Conservation (phyloP, 1,139 yeast species). For the Pichiaceae sp. region DNA sequence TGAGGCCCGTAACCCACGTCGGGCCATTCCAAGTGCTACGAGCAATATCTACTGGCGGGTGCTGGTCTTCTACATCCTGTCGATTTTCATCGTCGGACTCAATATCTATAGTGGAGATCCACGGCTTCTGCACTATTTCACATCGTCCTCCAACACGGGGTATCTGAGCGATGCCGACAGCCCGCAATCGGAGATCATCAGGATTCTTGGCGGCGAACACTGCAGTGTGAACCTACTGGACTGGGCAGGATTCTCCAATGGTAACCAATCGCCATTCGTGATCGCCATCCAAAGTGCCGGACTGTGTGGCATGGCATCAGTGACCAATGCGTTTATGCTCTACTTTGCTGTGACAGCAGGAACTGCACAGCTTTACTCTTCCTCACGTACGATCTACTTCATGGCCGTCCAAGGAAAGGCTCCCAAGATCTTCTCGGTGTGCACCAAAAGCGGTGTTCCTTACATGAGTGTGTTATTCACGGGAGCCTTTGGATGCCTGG, state of each 20-base stretch:
- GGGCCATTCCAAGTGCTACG: conserved; percentile 72
- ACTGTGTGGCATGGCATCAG: conserved; percentile 52
- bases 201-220: conserved; percentile 22
- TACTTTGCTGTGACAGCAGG: conserved; percentile 75
- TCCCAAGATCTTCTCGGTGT: conserved; percentile 49
- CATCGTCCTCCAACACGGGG: conserved; percentile 3
- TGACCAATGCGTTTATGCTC: conserved; percentile 58
- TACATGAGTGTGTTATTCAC: conserved; percentile 59
- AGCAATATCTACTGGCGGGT: conserved; percentile 68
- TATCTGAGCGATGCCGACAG: conserved; percentile 12
- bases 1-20: conserved; percentile 76
- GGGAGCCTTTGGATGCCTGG: conserved; percentile 50
- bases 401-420: conserved; percentile 65
- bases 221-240: conserved; percentile 27
- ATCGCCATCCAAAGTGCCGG: conserved; percentile 70
- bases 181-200: conserved; percentile 16
- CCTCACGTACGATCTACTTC: conserved; percentile 72
- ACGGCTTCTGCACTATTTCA: conserved; percentile 46
- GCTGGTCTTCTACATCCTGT: conserved; percentile 55
- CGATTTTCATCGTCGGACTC: conserved; percentile 64
- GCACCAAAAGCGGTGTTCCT: conserved; percentile 66
- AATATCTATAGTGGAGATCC: conserved; percentile 74
- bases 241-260: conserved; percentile 46
- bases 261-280: conserved; percentile 72
- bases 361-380: conserved; percentile 67